Percentiles rank a stretch among this genome's conserved stretches.
These are phyloP conservation scores for Ilyonectria mors-panacis DNA, from an alignment of 2,329 filamentous ascomycete species.

Conservation along the genomic window DNA sequence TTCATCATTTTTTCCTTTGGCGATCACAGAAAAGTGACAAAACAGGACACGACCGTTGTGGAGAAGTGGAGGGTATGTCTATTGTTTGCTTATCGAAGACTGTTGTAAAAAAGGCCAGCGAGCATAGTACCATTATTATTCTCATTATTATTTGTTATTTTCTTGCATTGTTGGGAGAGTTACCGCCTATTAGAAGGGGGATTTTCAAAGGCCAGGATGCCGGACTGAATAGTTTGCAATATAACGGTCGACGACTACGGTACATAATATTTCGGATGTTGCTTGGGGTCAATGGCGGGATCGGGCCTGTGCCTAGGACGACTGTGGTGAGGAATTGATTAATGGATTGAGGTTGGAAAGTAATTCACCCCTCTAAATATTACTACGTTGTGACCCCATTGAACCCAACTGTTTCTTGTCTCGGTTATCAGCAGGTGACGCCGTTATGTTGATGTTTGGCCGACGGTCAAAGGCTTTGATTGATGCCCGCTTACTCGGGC, in stretches of 20 bases:
- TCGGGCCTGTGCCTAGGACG: constrained; percentile 21
- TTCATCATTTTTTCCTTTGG: constrained; percentile 35
- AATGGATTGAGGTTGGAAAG: constrained; percentile 18
- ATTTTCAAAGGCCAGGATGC: constrained; percentile 42
- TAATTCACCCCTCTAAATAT: constrained; percentile 7
- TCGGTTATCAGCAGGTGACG: not conserved
- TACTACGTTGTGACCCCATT: not conserved
- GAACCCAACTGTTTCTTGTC: not conserved
- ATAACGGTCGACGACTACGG: constrained; percentile 42
- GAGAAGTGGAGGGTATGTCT: constrained; percentile 24
- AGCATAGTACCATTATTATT: constrained; percentile 41
- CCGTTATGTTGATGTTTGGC: no score
- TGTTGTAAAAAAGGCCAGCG: constrained; percentile 45
- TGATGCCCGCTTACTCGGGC: no score
- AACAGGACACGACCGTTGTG: constrained; percentile 37
- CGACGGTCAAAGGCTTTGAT: not conserved
- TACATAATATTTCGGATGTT: constrained; percentile 43
- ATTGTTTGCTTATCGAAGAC: constrained; percentile 41
- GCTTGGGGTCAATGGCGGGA: constrained; percentile 14
- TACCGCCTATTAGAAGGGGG: constrained; percentile 36
- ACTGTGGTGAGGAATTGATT: constrained; percentile 35
- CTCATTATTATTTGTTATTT: constrained; percentile 31
- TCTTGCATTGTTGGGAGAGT: constrained; percentile 26
- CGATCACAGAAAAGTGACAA: constrained; percentile 39
- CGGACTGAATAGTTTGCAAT: constrained; percentile 40